Conservation (phyloP, 768 basidiomycete species). For the Tricholoma bakamatsutake region DNA sequence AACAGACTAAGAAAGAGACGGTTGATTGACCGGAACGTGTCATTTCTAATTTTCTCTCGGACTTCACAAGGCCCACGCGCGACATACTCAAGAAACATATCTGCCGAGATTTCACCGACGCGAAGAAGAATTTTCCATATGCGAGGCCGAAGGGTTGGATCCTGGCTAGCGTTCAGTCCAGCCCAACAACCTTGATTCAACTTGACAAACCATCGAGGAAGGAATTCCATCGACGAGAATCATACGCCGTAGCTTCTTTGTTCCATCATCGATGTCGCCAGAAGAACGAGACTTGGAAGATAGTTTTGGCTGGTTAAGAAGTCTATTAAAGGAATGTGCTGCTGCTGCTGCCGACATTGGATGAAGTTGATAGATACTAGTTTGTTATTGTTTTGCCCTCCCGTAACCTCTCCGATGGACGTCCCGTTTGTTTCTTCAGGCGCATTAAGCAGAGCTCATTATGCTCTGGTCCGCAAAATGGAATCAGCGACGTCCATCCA, state of each 20-base stretch:
- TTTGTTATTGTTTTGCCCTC: not conserved
- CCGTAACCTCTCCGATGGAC: conserved; percentile 43
- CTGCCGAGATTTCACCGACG: conserved; percentile 72
- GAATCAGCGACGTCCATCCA: conserved; percentile 55
- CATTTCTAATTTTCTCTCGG: conserved; percentile 90
- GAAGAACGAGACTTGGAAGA: conserved; percentile 59
- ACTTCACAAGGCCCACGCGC: conserved; percentile 82
- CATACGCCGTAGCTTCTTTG: conserved; percentile 81
- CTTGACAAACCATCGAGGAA: conserved; percentile 56
- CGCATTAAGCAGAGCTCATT: conserved; percentile 70
- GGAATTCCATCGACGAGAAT: conserved; percentile 92
- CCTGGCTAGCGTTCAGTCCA: conserved; percentile 28
- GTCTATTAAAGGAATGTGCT: conserved; percentile 76
- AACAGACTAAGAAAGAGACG: not conserved
- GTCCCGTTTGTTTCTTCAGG: conserved; percentile 76
- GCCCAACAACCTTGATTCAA: not conserved
- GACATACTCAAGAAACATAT: conserved; percentile 73
- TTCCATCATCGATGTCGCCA: conserved; percentile 63
- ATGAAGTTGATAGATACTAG: conserved; percentile 2
- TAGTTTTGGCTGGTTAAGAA: conserved; percentile 63
- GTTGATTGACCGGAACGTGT: conserved; percentile 77
- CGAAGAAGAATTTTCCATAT: conserved; percentile 94
- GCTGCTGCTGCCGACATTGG: conserved; percentile 29
- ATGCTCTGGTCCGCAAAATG: conserved; percentile 66
- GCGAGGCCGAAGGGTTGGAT: conserved; percentile 76